Evolutionary conservation across 345 rosid genomes (phyloP).

Genomic region (Salix dunnii): DNA sequence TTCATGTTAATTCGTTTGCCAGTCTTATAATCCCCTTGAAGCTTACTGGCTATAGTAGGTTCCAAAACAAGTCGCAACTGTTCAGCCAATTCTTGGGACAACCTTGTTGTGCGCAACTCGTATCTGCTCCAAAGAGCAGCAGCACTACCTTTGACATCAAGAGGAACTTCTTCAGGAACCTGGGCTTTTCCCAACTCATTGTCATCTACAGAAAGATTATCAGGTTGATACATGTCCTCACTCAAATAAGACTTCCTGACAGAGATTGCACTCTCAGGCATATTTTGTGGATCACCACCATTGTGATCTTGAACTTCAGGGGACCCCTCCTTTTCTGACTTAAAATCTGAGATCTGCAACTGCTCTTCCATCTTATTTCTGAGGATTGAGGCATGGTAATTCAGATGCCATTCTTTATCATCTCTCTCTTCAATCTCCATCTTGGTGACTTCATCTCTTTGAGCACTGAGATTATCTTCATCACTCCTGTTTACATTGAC

Average conservation of each 20-base stretch:
- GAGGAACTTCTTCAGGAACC: constrained; percentile 45
- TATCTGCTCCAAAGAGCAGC: constrained; percentile 73
- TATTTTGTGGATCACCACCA: constrained; percentile 33
- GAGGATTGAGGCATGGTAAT: constrained; percentile 27
- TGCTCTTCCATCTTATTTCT: constrained; percentile 42
- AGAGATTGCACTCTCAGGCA: constrained; percentile 50
- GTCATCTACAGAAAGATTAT: constrained; percentile 46
- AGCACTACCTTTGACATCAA: constrained; percentile 40
- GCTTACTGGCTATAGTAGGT: constrained; percentile 90
- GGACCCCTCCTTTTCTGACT: constrained; percentile 32
- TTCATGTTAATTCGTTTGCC: constrained; percentile 98
- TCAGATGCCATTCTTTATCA: constrained; percentile 38
- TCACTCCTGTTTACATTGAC: constrained; percentile 42
- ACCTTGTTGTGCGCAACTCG: constrained; percentile 63
- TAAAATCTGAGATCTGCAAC: constrained; percentile 35
- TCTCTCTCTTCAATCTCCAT: constrained; percentile 61
- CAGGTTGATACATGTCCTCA: constrained; percentile 38
- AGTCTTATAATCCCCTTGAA: constrained; percentile 91
- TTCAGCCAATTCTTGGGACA: constrained; percentile 92
- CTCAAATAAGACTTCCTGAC: constrained; percentile 42
- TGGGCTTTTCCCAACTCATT: constrained; percentile 34
- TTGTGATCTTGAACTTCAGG: constrained; percentile 24
- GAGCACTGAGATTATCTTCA: constrained; percentile 39
- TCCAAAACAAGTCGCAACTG: constrained; percentile 90
- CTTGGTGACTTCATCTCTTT: constrained; percentile 42